Evolutionary conservation across 2,329 filamentous ascomycete species (phyloP).

Genomic region (Mycosphaerella sp.): DNA sequence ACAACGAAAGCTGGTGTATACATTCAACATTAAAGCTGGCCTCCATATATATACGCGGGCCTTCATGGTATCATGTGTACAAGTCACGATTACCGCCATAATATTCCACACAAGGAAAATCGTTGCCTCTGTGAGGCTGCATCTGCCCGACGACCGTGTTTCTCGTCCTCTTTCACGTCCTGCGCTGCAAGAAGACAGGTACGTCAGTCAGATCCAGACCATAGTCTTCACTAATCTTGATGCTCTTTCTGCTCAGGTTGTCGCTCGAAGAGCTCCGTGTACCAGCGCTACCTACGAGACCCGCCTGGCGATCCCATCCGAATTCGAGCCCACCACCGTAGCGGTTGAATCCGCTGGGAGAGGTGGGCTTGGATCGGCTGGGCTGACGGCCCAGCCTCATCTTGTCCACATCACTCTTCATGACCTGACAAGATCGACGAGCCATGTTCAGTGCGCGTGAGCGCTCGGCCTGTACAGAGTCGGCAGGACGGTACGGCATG

Average conservation of each 20-base stretch:
- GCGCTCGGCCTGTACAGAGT: conserved; percentile 24
- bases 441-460: conserved; percentile 24
- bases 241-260: conserved; percentile 31
- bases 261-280: conserved; percentile 26
- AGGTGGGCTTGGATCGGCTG: conserved; percentile 1
- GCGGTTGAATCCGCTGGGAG: conserved; percentile 24
- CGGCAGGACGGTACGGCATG: conserved; percentile 22
- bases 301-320: conserved; percentile 33
- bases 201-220: conserved; percentile 38
- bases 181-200: conserved; percentile 33
- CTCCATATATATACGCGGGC: no score
- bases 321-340: conserved; percentile 35
- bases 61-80: no score
- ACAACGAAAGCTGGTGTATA: no score
- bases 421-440: conserved; percentile 15
- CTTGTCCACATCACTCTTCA: conserved; percentile 4
- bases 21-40: no score
- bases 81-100: no score
- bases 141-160: background rate
- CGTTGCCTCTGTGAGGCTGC: background rate
- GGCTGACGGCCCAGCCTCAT: conserved; percentile 1
- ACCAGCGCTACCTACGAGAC: conserved; percentile 35
- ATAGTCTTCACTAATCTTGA: conserved; percentile 30
- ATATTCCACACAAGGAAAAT: background rate
- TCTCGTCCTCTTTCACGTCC: background rate